These are phyloP conservation scores for Piloderma croceum DNA, from an alignment of 768 basidiomycete species.

Conservation along the genomic window DNA sequence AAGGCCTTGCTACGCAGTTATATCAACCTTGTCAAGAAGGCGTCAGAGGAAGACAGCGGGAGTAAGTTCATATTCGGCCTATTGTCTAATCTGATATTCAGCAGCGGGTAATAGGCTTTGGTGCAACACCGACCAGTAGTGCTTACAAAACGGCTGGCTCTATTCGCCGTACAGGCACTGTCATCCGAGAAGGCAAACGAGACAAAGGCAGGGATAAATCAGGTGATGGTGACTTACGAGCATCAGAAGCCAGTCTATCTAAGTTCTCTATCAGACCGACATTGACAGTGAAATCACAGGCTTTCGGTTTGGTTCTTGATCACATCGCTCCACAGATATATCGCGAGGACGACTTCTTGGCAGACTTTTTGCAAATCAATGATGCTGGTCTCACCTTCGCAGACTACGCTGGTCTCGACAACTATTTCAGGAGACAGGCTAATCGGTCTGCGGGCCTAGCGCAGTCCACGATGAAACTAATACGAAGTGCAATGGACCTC, in stretches of 20 bases:
- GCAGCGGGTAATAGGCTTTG: constrained; percentile 51
- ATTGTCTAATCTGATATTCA: too few species aligned
- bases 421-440: constrained; percentile 92
- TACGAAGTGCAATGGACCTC: constrained; percentile 86
- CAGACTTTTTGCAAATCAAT: constrained; percentile 89
- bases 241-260: constrained; percentile 55
- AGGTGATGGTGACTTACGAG: constrained; percentile 54
- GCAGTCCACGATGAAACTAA: constrained; percentile 67
- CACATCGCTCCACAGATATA: constrained; percentile 73
- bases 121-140: constrained; percentile 33
- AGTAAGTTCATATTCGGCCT: constrained; percentile 41
- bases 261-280: background rate
- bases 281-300: constrained; percentile 54
- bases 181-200: constrained; percentile 55
- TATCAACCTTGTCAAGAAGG: constrained; percentile 55
- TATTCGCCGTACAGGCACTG: constrained; percentile 78
- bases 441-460: constrained; percentile 62
- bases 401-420: constrained; percentile 91
- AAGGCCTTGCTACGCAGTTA: constrained; percentile 62
- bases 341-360: constrained; percentile 81
- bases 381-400: constrained; percentile 87
- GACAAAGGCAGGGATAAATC: constrained; percentile 55
- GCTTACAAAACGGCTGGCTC: constrained; percentile 46
- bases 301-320: constrained; percentile 66
- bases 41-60: constrained; percentile 67